A percentile compares a stretch with the other conserved stretches of the same genome.
phyloP scores from a whole-genome alignment of 208 protist species.

The Leishmania guyanensis region DNA sequence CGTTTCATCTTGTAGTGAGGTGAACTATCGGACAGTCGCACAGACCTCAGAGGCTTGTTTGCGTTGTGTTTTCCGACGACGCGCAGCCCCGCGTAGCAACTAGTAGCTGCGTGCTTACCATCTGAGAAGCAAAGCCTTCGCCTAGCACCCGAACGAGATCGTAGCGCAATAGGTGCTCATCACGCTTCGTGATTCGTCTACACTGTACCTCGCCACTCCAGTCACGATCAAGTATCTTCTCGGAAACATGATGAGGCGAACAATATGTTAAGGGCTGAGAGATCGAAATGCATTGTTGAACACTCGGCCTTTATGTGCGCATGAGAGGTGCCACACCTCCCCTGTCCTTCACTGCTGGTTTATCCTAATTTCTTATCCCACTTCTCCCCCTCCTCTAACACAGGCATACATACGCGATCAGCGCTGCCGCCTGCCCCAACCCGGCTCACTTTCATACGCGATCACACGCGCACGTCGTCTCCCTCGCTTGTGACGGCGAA shows the following conservation, averaged over 20 bases:
- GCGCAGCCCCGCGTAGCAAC: no score
- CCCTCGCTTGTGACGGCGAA: not conserved
- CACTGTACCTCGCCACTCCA: not conserved
- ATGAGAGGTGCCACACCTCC: not conserved
- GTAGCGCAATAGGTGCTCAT: not conserved
- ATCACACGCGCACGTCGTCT: not conserved
- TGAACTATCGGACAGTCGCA: not conserved
- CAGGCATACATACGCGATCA: not conserved
- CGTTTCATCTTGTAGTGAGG: constrained; percentile 7
- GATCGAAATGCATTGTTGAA: not conserved
- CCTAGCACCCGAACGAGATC: not conserved
- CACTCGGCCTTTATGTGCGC: not conserved
- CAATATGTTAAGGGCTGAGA: not conserved
- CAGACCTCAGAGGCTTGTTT: not conserved
- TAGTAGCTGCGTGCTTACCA: not conserved
- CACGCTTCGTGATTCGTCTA: not conserved
- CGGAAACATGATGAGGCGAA: not conserved
- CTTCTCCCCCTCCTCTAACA: not conserved
- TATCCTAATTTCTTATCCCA: not conserved
- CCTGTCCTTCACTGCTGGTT: not conserved
- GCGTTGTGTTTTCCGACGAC: not conserved
- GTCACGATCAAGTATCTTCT: not conserved
- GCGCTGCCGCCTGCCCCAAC: not conserved
- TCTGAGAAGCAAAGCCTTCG: not conserved
- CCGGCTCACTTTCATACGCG: not conserved